Conservation (phyloP, 2,329 filamentous ascomycete genomes). For the Fusarium torreyae region DNA sequence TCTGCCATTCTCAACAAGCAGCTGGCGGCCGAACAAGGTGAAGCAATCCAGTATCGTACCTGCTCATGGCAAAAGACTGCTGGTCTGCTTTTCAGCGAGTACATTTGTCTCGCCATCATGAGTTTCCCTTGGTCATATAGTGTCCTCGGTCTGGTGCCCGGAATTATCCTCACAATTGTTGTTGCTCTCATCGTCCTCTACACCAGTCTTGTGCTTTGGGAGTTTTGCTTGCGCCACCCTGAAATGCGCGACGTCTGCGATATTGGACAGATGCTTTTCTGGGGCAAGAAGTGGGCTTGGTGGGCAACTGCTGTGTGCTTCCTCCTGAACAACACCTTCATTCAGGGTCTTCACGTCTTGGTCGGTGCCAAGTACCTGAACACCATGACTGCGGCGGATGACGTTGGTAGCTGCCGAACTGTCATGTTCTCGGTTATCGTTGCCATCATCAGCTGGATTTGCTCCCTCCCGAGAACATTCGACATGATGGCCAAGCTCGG, state of each 20-base stretch:
- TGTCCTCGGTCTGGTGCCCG: constrained; percentile 87
- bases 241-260: constrained; percentile 95
- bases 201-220: constrained; percentile 76
- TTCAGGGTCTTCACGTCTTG: constrained; percentile 85
- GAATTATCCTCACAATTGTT: constrained; percentile 83
- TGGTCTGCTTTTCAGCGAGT: constrained; percentile 91
- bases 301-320: constrained; percentile 86
- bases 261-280: constrained; percentile 95
- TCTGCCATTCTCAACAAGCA: constrained; percentile 72
- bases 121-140: constrained; percentile 96
- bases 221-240: constrained; percentile 91
- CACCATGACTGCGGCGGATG: constrained; percentile 81
- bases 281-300: constrained; percentile 82
- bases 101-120: constrained; percentile 94
- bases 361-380: constrained; percentile 91
- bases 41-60: constrained; percentile 90
- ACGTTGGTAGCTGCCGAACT: constrained; percentile 77
- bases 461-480: constrained; percentile 89
- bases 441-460: constrained; percentile 81
- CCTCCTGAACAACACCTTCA: constrained; percentile 93
- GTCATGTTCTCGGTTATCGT: constrained; percentile 84
- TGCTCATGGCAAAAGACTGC: constrained; percentile 98
- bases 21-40: constrained; percentile 81
- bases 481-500: constrained; percentile 83
- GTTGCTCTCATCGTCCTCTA: constrained; percentile 86